Percentiles rank a stretch among this genome's conserved stretches.
phyloP scores from a whole-genome alignment of 768 basidiomycete species.

The Termitomyces sp. region DNA sequence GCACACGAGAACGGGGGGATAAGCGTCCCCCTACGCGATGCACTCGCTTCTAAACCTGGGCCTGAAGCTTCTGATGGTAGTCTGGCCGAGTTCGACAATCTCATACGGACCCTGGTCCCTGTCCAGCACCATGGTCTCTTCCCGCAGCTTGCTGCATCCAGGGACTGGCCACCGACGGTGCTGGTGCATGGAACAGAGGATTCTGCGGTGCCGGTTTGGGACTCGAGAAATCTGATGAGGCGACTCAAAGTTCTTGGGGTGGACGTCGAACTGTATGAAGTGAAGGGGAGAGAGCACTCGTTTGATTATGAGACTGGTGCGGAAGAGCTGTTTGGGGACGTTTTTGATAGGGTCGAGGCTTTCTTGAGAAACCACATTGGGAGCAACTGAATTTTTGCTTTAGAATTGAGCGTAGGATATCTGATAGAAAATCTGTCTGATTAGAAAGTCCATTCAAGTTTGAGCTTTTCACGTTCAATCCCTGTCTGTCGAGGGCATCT shows the following conservation, averaged over 20 bases:
- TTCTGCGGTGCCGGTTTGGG: slow-evolving; percentile 36
- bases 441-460: neutral
- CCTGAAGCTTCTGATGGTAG: neutral
- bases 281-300: slow-evolving; percentile 41
- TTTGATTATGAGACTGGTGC: slow-evolving; percentile 48
- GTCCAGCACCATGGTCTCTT: slow-evolving; percentile 30
- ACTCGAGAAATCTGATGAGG: slow-evolving; percentile 31
- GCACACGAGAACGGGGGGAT: slow-evolving; percentile 38
- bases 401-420: neutral
- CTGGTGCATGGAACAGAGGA: slow-evolving; percentile 46
- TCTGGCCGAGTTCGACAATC: slow-evolving; percentile 5
- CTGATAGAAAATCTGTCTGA: neutral
- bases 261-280: slow-evolving; percentile 16
- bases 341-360: slow-evolving; percentile 31
- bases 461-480: no score
- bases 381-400: neutral
- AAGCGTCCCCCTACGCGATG: slow-evolving; percentile 34
- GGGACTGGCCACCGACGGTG: slow-evolving; percentile 40
- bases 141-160: slow-evolving; percentile 35
- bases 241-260: slow-evolving; percentile 28
- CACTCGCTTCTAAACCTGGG: slow-evolving; percentile 7
- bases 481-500: neutral
- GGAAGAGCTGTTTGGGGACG: slow-evolving; percentile 31
- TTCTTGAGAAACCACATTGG: slow-evolving; percentile 24
- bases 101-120: slow-evolving; percentile 20